A percentile compares a stretch with the other conserved stretches of the same genome.
Conservation (phyloP, 352 stramenopile species). For the Globisporangium emineosum region DNA sequence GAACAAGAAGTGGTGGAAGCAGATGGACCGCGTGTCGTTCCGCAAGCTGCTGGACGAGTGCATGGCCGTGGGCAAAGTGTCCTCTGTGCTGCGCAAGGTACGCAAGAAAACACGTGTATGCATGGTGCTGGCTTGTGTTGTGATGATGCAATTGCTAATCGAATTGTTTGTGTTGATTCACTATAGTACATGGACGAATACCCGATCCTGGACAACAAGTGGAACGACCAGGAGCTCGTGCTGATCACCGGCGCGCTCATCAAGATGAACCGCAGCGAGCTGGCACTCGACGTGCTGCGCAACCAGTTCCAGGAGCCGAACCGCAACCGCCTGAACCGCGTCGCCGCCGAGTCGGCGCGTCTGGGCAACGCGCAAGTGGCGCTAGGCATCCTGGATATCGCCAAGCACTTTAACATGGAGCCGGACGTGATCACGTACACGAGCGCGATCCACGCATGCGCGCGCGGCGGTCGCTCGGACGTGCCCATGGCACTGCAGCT, state of each 20-base stretch:
- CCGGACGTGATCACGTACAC: conserved; percentile 78
- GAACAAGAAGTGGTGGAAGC: conserved; percentile 43
- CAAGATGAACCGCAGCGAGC: conserved; percentile 63
- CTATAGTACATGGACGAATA: conserved; percentile 63
- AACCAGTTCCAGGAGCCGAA: conserved; percentile 53
- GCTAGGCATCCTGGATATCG: conserved; percentile 68
- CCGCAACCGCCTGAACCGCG: conserved; percentile 59
- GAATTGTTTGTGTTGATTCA: not conserved
- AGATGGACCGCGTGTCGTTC: conserved; percentile 64
- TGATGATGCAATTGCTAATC: conserved; percentile 8
- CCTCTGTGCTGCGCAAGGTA: conserved; percentile 49
- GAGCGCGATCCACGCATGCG: conserved; percentile 77
- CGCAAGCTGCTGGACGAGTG: conserved; percentile 54
- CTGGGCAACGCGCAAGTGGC: conserved; percentile 65
- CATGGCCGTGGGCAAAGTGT: conserved; percentile 51
- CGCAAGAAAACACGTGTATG: too few relatives aligned
- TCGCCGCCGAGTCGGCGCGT: conserved; percentile 61
- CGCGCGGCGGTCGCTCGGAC: conserved; percentile 44
- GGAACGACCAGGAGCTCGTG: conserved; percentile 72
- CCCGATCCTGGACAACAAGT: conserved; percentile 55
- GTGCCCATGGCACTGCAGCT: conserved; percentile 56
- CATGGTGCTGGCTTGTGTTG: too few relatives aligned
- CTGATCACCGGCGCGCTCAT: conserved; percentile 71
- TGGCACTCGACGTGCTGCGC: conserved; percentile 53
- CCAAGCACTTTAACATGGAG: conserved; percentile 56